Percentiles rank a stretch among this genome's conserved stretches.
phyloP scores from a whole-genome alignment of 805 yeast genomes.

The Starmerella gropengiesseri region DNA sequence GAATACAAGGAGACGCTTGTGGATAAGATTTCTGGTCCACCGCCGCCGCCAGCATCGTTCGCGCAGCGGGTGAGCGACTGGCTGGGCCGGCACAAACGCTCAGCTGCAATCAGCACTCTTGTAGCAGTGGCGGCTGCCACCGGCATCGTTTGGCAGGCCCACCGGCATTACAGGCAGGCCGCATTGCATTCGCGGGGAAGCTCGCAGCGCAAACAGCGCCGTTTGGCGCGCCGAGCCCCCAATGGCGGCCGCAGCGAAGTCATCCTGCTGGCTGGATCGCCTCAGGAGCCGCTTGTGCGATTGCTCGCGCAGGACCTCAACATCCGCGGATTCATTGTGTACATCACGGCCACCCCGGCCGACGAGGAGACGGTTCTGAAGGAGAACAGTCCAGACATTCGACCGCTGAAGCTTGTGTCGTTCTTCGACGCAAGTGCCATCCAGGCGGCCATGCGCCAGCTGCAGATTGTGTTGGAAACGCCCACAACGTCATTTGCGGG shows the following conservation, averaged over 20 bases:
- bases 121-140: constrained; percentile 2
- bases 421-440: constrained; percentile 39
- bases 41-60: constrained; percentile 25
- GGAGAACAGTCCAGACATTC: constrained; percentile 58
- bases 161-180: not conserved
- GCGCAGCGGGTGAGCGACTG: constrained; percentile 20
- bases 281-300: constrained; percentile 60
- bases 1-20: constrained; percentile 1
- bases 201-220: constrained; percentile 18
- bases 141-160: constrained; percentile 1
- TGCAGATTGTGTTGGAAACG: constrained; percentile 40
- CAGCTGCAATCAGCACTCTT: not conserved
- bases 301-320: constrained; percentile 64
- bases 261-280: constrained; percentile 63
- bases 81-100: constrained; percentile 23
- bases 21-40: constrained; percentile 9
- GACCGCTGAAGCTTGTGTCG: constrained; percentile 47
- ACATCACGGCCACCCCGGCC: constrained; percentile 52
- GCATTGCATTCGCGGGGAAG: not conserved
- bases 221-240: constrained; percentile 51
- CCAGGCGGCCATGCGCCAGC: constrained; percentile 39
- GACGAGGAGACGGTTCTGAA: constrained; percentile 42
- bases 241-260: constrained; percentile 72
- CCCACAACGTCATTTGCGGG: constrained; percentile 52
- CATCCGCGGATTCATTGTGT: constrained; percentile 69